phyloP scores from a whole-genome alignment of 2,329 filamentous ascomycete species.

The Fusarium luffae region DNA sequence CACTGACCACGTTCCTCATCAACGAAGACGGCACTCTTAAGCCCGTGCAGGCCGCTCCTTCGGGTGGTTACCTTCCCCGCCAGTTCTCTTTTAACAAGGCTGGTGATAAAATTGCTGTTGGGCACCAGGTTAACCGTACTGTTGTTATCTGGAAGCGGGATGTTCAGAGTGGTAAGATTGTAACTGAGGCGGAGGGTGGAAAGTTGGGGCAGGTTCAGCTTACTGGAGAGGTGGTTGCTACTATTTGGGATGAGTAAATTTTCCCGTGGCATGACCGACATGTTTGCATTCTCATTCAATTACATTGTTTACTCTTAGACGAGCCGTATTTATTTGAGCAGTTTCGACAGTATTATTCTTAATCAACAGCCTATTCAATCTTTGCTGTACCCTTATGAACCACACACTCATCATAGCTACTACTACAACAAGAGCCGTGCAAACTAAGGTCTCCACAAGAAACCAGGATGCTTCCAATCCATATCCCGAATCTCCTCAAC shows the following conservation, averaged over 20 bases:
- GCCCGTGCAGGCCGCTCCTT: constrained; percentile 36
- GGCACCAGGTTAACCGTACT: constrained; percentile 40
- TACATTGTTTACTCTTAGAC: background rate
- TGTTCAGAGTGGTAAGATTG: constrained; percentile 36
- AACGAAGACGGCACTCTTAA: constrained; percentile 31
- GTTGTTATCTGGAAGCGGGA: constrained; percentile 43
- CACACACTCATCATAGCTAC: too few species aligned
- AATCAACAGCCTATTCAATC: too few species aligned
- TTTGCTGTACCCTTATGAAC: too few species aligned
- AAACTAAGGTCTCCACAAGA: constrained; percentile 17
- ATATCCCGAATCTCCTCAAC: constrained; percentile 18
- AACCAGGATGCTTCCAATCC: constrained; percentile 27
- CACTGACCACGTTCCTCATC: constrained; percentile 38
- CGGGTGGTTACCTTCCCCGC: constrained; percentile 38
- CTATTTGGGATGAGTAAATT: constrained; percentile 39
- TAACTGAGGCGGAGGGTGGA: constrained; percentile 33
- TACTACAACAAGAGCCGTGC: too few species aligned
- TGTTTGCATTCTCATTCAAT: background rate
- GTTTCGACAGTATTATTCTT: background rate
- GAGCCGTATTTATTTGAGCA: background rate
- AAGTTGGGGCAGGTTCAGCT: constrained; percentile 38
- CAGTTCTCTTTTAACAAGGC: constrained; percentile 43
- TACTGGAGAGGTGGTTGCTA: constrained; percentile 29
- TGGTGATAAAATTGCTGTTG: constrained; percentile 42
- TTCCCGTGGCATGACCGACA: too few species aligned